Base-by-base conservation (phyloP, 441 rosid genomes). In the Kokia cookei region DNA sequence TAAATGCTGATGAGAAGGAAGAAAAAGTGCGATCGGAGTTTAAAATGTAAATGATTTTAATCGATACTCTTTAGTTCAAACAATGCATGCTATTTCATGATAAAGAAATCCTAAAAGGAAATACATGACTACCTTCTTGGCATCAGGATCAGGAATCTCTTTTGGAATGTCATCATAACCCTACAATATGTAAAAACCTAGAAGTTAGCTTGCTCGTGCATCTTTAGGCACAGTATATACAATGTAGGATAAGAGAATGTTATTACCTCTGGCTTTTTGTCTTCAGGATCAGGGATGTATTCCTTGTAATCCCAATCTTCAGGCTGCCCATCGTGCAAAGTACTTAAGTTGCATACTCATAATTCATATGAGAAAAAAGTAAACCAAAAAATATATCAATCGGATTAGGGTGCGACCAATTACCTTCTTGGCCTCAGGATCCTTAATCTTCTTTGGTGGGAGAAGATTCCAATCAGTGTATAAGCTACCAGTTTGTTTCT, bases 271-370 rank as follows among this genome's bases (percentile, higher is more conserved):
- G 99, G 98, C 75, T 95, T 95, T 80, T 81, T 84, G 75, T 93
- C 99, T 83, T 93, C 97, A 10, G 99, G 99, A 65, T 93, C 99
- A 43, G 92, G 71, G 81, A 95, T 95, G 66, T 82, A 92, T 72
- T 95, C 99, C 59, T 86, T 83, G 67, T 91, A 97, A 47, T 93
- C 98, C 98, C 99, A 95, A 78, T 95, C 97, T 82, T 89, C 99
- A 57, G 98, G 99, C 99, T 95, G 90, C 69, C 12, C 58, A 81
- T 37, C 53, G 60, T 8, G 43, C 43, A 63, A 68, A 75, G 26
- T 19, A 43, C 29, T 76, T n/a, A 17, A 19, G 69, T 47, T 22
- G 69, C 12, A 66, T 17, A 67, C 29, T 22, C 66, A 61, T 50
- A 71, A 69, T 50, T 26, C 5, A 78, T 29, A 6, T 19, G 17